Evolutionary conservation across 441 rosid genomes (phyloP).

Genomic region (Jatropha podagrica): DNA sequence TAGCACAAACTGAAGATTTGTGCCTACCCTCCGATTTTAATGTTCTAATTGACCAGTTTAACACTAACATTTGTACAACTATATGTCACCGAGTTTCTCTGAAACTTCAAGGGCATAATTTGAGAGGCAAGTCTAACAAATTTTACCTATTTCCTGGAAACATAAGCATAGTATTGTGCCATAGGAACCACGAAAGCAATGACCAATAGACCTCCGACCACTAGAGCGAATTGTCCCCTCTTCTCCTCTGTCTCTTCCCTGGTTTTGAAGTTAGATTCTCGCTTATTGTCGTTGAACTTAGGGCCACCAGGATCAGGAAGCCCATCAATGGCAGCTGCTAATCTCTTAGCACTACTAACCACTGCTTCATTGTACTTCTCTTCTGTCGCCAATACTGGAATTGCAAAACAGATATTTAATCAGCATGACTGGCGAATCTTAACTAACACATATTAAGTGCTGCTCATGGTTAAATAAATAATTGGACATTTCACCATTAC

Average conservation of each 20-base stretch:
- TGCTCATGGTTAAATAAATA: neutral
- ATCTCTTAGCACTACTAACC: constrained; percentile 72
- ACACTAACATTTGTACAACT: constrained; percentile 33
- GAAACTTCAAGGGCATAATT: constrained; percentile 14
- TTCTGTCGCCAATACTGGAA: constrained; percentile 89
- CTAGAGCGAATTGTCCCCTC: constrained; percentile 90
- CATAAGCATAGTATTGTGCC: constrained; percentile 96
- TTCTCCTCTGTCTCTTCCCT: constrained; percentile 95
- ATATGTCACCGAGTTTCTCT: constrained; percentile 11
- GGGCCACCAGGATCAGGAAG: constrained; percentile 96
- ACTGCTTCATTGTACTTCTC: constrained; percentile 95
- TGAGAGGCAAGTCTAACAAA: constrained; percentile 9
- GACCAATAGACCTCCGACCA: constrained; percentile 89
- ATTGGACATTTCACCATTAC: constrained; percentile 12
- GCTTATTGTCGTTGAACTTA: constrained; percentile 55
- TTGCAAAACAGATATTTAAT: constrained; percentile 2
- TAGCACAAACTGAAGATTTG: constrained; percentile 27
- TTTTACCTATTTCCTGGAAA: constrained; percentile 65
- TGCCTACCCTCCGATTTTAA: constrained; percentile 22
- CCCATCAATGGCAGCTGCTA: constrained; percentile 91
- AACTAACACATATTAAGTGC: neutral
- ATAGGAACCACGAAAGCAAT: constrained; percentile 95
- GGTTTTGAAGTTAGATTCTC: constrained; percentile 86
- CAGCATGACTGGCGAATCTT: constrained; percentile 1
- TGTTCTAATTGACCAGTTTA: constrained; percentile 28